Conservation (phyloP, 495 filamentous ascomycete species). For the Aeminium ludgeri region DNA sequence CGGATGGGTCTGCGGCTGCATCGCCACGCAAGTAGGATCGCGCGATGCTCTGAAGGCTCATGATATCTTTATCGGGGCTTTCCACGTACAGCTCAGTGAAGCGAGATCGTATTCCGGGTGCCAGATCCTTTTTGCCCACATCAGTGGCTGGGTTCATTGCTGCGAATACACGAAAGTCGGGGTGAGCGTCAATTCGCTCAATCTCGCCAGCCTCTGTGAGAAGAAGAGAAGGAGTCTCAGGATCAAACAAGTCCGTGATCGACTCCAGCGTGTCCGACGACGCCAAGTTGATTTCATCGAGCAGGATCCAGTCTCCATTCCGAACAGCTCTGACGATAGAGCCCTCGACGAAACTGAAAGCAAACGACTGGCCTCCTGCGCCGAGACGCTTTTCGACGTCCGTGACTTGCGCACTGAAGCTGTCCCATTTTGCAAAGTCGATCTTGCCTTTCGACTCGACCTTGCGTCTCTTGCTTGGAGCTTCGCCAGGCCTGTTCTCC, state of each 20-base stretch:
- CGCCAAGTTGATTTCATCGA: conserved; percentile 95
- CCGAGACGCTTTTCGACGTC: conserved; percentile 69
- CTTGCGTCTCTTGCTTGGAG: conserved; percentile 67
- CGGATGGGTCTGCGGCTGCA: conserved; percentile 43
- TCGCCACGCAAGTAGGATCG: conserved; percentile 62
- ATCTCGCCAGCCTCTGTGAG: conserved; percentile 84
- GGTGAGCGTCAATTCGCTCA: conserved; percentile 74
- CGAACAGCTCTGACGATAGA: conserved; percentile 81
- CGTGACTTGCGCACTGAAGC: conserved; percentile 57
- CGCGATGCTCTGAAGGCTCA: conserved; percentile 70
- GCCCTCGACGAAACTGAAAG: conserved; percentile 89
- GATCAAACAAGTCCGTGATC: conserved; percentile 68
- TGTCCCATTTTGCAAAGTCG: conserved; percentile 49
- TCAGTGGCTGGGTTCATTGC: conserved; percentile 99
- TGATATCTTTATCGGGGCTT: conserved; percentile 67
- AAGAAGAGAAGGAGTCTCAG: conserved; percentile 57
- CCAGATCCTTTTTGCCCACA: conserved; percentile 85
- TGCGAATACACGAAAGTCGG: conserved; percentile 87
- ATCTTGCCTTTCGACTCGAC: conserved; percentile 36
- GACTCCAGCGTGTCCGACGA: conserved; percentile 88
- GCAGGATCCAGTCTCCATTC: conserved; percentile 94
- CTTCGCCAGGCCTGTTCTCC: conserved; percentile 28
- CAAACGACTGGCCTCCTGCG: conserved; percentile 63
- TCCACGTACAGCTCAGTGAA: conserved; percentile 92
- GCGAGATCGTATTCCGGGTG: conserved; percentile 61